Percentiles rank a stretch among this genome's conserved stretches.
These are phyloP conservation scores for Suillus occidentalis DNA, from an alignment of 768 basidiomycete genomes.

Conservation along the genomic window DNA sequence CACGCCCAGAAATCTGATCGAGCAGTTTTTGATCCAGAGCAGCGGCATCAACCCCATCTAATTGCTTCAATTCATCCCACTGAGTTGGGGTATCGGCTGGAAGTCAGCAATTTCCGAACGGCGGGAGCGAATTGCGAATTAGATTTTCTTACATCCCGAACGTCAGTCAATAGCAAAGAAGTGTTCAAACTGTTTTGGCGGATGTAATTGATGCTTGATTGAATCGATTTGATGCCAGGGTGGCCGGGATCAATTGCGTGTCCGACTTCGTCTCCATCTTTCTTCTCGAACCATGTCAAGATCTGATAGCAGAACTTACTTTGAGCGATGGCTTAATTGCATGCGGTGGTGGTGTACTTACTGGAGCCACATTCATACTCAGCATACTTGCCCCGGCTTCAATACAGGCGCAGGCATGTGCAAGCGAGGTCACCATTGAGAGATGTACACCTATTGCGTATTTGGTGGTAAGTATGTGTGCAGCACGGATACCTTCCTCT, in stretches of 20 bases:
- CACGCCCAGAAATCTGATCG: slow-evolving; percentile 31
- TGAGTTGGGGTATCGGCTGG: slow-evolving; percentile 18
- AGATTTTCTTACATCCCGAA: slow-evolving; percentile 38
- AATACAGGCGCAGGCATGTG: slow-evolving; percentile 56
- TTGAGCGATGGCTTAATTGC: slow-evolving; percentile 6
- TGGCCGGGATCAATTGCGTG: slow-evolving; percentile 25
- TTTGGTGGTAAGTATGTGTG: slow-evolving; percentile 36
- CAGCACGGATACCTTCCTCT: slow-evolving; percentile 50
- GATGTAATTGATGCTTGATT: slow-evolving; percentile 46
- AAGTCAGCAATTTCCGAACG: slow-evolving; percentile 4
- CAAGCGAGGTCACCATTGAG: slow-evolving; percentile 49
- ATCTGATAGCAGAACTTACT: slow-evolving; percentile 28
- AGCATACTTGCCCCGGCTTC: slow-evolving; percentile 50
- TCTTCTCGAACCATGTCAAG: slow-evolving; percentile 43
- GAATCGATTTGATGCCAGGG: slow-evolving; percentile 48
- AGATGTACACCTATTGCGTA: slow-evolving; percentile 52
- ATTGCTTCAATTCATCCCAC: slow-evolving; percentile 42
- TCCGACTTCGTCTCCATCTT: slow-evolving; percentile 19
- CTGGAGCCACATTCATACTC: slow-evolving; percentile 50
- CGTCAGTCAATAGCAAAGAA: slow-evolving; percentile 41
- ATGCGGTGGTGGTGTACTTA: slow-evolving; percentile 30
- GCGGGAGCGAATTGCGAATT: not conserved
- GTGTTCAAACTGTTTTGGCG: slow-evolving; percentile 38
- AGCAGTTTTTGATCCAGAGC: slow-evolving; percentile 43
- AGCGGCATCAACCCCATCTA: slow-evolving; percentile 44